These are phyloP conservation scores for Setomelanomma holmii DNA, from an alignment of 2,329 filamentous ascomycete genomes.

Conservation along the genomic window DNA sequence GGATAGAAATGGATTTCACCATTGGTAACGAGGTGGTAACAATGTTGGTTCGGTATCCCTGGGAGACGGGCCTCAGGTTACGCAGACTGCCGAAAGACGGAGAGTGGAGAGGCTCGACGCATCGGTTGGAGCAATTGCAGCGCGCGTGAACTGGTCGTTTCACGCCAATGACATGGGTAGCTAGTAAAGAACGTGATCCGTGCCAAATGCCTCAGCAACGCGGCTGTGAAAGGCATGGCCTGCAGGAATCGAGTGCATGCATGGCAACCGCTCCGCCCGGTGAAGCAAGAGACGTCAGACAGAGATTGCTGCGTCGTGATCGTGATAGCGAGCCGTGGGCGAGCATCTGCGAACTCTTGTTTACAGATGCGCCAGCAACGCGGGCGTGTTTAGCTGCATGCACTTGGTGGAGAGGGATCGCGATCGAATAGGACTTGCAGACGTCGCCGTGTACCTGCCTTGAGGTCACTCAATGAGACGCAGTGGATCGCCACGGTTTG, in stretches of 20 bases:
- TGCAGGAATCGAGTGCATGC: constrained; percentile 20
- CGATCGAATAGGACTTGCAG: constrained; percentile 15
- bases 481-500: constrained; percentile 29
- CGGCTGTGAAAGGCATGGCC: constrained; percentile 19
- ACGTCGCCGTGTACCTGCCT: constrained; percentile 1
- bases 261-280: constrained; percentile 15
- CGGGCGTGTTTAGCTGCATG: constrained; percentile 18
- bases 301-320: constrained; percentile 5
- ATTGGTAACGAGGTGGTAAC: constrained; percentile 9
- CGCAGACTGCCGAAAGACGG: constrained; percentile 23
- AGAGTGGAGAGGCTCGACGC: neutral
- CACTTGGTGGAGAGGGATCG: constrained; percentile 13
- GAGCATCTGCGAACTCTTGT: constrained; percentile 17
- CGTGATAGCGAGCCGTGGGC: neutral
- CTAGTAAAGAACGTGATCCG: constrained; percentile 27
- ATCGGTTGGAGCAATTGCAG: constrained; percentile 18
- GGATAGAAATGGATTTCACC: constrained; percentile 6
- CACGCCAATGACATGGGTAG: constrained; percentile 22
- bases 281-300: constrained; percentile 26
- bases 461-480: constrained; percentile 15
- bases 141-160: constrained; percentile 35
- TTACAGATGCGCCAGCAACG: constrained; percentile 12
- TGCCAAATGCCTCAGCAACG: constrained; percentile 34
- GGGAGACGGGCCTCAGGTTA: constrained; percentile 34
- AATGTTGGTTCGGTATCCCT: constrained; percentile 33